Evolutionary conservation across 495 filamentous ascomycete genomes (phyloP), one percentile per base, ranked within the genome.

Genomic region (Hypoxylon perforatum): DNA sequence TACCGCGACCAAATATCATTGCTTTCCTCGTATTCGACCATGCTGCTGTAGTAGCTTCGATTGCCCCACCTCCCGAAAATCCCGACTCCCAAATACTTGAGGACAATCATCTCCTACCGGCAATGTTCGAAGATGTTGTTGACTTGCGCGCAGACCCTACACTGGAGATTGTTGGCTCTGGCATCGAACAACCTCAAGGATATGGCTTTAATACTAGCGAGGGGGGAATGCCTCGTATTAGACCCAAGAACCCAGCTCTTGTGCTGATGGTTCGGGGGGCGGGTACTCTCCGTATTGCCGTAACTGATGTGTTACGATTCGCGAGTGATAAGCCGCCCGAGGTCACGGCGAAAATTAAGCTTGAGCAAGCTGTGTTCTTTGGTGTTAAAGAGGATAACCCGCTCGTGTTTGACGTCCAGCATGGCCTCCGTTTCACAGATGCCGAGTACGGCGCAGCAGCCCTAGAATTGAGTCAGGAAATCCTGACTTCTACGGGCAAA

Each of bases 311-410:
- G 10, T 80, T 83, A 52, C 78, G 80, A 46, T 84, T 87, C 39
- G 75, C 78, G 12, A 81, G 77, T 54, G 78, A 80, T 11, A 71
- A 71, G 39, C 76, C 82, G 1, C 85, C 84, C 4, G 72, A 79
- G 59, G 82, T 94, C 17, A 92, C 92, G 1, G 90, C 91, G 7
- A 93, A 91, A 73, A 91, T 87, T 72, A 97, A 94, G 75, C 82
- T 99, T 42, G 93, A 97, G 69, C 94, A 98, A 74, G 94, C 94
- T 12, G 88, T 97, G 3, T 97, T 97, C 78, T 98, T 91, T 73
- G 92, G 94, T 1, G 86, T 85, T 18, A 87, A 92, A 75, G 82
- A 85, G 44, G 85, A 90, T 65, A 97, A 95, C 66, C 89, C 93
- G 9, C 78, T 99, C 25, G 87, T 92, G 64, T 90, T 99, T 60